Base-by-base conservation (phyloP, 345 rosid genomes). In the Lepidium aucheri region DNA sequence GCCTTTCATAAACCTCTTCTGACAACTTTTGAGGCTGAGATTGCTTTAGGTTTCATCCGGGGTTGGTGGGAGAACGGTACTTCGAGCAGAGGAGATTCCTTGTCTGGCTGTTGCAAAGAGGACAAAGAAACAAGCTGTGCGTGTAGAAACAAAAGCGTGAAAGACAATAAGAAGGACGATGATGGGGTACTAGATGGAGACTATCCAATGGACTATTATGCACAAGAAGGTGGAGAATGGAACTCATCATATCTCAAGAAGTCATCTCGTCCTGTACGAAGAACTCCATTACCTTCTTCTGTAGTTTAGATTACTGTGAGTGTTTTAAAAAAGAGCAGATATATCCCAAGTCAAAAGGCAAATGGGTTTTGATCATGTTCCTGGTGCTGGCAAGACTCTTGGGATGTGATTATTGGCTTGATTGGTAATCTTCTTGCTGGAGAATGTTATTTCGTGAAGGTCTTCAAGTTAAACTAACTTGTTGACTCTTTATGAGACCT, bases 201-300 rank as follows among this genome's bases (percentile, higher is more conserved):
- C 59, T 90, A 93, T 69, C 96, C 97, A 1, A 90, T 93, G 98
- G 97, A 93, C 79, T 93, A 93, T 61, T 90, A 86, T 77, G 96
- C 97, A 10, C 91, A 90, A 74, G 89, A 93, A 57, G 98, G 98
- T 42, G 98, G 97, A 30, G 94, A 85, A 17, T 90, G 98, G 97
- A 90, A 90, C 76, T 93, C 98, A 1, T 81, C 94, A 9, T 85
- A 93, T 71, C 76, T 78, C 55, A 90, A 84, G 81, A 93, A 87
- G 79, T 11, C 69, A 9, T 72, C 77, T 33, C 88, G 86, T 38
- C 81, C 85, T 6, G 9, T 26, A 53, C 72, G 79, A 45, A 80
- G 76, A 62, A 76, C 35, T 26, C 39, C 55, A 35, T 18, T 49
- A 2, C 65, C 81, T 60, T 44, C 75, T 70, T 70, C 57, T 36